phyloP scores from a whole-genome alignment of 2,329 filamentous ascomycete species.

The Epichloe elymi region DNA sequence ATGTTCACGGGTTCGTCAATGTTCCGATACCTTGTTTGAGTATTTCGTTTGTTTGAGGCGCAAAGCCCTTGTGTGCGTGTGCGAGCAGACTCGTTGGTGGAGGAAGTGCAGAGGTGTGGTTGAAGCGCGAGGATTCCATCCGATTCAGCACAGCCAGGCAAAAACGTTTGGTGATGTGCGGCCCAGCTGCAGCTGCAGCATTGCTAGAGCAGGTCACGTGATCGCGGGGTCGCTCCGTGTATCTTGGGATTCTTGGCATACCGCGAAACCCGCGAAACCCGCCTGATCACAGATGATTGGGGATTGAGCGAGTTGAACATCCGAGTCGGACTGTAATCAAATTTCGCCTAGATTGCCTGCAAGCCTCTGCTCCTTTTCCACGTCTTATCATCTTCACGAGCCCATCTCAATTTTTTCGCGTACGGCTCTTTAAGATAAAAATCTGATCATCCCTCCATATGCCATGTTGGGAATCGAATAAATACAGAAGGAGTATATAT shows the following conservation, averaged over 20 bases:
- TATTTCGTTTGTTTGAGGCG: slow-evolving; percentile 6
- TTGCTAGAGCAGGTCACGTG: slow-evolving; percentile 20
- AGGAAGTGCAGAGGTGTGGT: slow-evolving; percentile 4
- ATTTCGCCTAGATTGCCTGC: background rate
- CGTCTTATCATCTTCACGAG: background rate
- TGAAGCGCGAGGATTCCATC: slow-evolving; percentile 3
- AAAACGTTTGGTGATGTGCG: slow-evolving; percentile 16
- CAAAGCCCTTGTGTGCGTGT: slow-evolving; percentile 6
- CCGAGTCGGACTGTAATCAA: background rate
- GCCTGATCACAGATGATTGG: too few species aligned
- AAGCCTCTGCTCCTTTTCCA: background rate
- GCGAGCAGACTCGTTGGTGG: slow-evolving; percentile 2
- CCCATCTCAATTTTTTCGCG: background rate
- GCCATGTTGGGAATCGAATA: background rate
- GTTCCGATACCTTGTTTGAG: background rate
- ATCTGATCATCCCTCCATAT: background rate
- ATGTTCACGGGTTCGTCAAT: background rate
- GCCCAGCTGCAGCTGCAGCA: slow-evolving; percentile 11
- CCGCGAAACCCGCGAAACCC: too few species aligned
- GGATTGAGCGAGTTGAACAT: background rate
- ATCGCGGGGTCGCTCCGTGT: slow-evolving; percentile 15
- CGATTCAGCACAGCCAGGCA: slow-evolving; percentile 1
- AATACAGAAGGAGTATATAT: background rate
- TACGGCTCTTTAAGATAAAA: background rate
- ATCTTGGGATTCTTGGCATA: background rate